Conservation (phyloP, 139 green algal genomes). For the Nannochloris sp. region DNA sequence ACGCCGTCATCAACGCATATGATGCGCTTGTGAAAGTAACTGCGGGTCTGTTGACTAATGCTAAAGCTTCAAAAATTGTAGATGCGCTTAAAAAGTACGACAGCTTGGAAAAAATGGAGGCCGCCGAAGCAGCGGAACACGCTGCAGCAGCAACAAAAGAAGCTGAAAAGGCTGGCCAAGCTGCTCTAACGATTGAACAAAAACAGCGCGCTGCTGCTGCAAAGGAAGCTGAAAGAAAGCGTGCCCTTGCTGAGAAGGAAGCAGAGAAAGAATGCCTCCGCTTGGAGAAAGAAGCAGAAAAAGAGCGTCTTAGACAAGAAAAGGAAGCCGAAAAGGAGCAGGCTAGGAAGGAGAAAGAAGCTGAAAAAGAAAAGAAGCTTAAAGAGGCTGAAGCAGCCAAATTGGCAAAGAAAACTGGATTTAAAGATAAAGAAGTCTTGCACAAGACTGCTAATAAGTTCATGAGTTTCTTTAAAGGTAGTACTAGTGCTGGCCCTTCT, state of each 20-base stretch:
- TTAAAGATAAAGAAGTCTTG: conserved; percentile 20
- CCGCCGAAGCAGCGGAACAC: neutral
- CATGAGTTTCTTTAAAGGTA: conserved; percentile 27
- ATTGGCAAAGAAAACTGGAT: conserved; percentile 37
- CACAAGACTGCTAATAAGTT: conserved; percentile 42
- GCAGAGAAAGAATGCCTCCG: conserved; percentile 31
- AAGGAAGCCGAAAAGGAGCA: conserved; percentile 12
- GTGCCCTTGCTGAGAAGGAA: conserved; percentile 16
- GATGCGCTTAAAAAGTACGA: neutral
- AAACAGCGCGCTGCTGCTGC: neutral
- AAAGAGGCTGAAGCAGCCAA: conserved; percentile 14
- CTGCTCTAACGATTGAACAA: neutral
- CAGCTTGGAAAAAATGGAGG: neutral
- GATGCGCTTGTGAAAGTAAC: too few species aligned
- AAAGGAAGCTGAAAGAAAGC: conserved; percentile 15
- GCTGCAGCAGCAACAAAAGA: neutral
- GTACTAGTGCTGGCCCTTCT: neutral
- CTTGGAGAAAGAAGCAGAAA: conserved; percentile 17
- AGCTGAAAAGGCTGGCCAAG: neutral
- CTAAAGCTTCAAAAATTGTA: too few species aligned
- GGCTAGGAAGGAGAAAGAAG: conserved; percentile 15
- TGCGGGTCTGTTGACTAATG: too few species aligned
- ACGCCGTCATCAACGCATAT: neutral
- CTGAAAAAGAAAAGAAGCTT: neutral
- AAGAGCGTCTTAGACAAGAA: conserved; percentile 22